These are phyloP conservation scores for Musa acuminata DNA, from an alignment of 176 grass and related monocot species.

Conservation along the genomic window DNA sequence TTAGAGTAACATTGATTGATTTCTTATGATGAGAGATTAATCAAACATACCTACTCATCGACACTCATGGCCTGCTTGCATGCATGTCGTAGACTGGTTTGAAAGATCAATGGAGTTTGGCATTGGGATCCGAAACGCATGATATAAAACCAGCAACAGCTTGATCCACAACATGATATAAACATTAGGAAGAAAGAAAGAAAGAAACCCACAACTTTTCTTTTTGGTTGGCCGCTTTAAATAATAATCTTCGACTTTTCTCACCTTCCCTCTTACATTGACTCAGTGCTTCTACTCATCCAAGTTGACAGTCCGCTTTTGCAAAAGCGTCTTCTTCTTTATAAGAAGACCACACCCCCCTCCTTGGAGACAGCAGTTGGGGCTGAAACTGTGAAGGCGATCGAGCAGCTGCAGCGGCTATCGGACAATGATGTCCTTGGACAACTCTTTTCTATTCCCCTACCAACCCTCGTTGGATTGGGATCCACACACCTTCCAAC, in stretches of 20 bases:
- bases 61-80: no score
- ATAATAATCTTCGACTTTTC: background rate
- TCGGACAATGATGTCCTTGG: constrained; percentile 30
- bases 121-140: no score
- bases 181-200: constrained; percentile 13
- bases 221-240: constrained; percentile 28
- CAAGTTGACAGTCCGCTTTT: constrained; percentile 32
- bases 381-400: background rate
- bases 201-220: constrained; percentile 20
- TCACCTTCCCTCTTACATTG: constrained; percentile 38
- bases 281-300: constrained; percentile 22
- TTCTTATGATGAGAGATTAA: no score
- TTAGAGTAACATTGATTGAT: no score
- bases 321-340: constrained; percentile 36
- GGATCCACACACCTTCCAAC: constrained; percentile 20
- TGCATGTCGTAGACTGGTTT: no score
- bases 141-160: no score
- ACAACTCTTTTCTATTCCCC: constrained; percentile 24
- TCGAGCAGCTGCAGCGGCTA: no score
- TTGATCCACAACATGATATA: background rate
- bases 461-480: constrained; percentile 14
- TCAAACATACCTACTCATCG: no score
- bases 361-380: constrained; percentile 22
- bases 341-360: constrained; percentile 23
- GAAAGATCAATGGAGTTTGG: no score